Evolutionary conservation across 2,329 filamentous ascomycete species (phyloP), one percentile per base, ranked within the genome.

Genomic region (Berkeleyomyces basicola): DNA sequence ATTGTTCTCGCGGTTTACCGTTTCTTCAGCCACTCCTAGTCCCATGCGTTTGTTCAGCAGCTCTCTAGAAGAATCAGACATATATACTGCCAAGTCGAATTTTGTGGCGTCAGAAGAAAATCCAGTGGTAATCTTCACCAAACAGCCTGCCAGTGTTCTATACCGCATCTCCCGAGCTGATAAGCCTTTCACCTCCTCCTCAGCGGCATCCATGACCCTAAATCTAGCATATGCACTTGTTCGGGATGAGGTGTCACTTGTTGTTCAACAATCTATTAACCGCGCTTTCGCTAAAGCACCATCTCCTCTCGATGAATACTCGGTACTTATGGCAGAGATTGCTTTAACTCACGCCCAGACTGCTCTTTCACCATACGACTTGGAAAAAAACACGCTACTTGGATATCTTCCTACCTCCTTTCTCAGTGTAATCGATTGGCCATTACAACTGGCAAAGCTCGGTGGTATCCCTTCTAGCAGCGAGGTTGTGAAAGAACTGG

Each of bases 1-100:
- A 0, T 78, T 97, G 0, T 93, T 93, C 70, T 96, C 91, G 0
- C 86, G 86, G 7, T 99, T 99, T 71, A 95, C 88, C 11, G 86
- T 99, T 61, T 90, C 89, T 10, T 90, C 91, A 0, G 86, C 89
- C 0, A 88, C 80, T 63, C 72, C 81, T 33, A 84, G 86, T 39
- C 93, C 93, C 0, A 72, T 97, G 7, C 81, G 87, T 3, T 75
- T 99, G 5, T 78, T 87, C 55, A 81, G 81, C 61, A 88, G 88
- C 66, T 79, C 83, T 61, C 79, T 99, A 0, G 73, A 86, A 10
- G 82, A 81, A 4, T 91, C 88, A 0, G 82, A 86, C 1, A 74
- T 84, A 0, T 92, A 88, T 65, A 78, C 82, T 11, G 81, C 87
- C 0, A 75, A 81, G 16, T 85, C 83, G 66, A 81, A 83, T 0